phyloP scores from a whole-genome alignment of 805 yeast species.

The Sungouiozyma ichnusensis region DNA sequence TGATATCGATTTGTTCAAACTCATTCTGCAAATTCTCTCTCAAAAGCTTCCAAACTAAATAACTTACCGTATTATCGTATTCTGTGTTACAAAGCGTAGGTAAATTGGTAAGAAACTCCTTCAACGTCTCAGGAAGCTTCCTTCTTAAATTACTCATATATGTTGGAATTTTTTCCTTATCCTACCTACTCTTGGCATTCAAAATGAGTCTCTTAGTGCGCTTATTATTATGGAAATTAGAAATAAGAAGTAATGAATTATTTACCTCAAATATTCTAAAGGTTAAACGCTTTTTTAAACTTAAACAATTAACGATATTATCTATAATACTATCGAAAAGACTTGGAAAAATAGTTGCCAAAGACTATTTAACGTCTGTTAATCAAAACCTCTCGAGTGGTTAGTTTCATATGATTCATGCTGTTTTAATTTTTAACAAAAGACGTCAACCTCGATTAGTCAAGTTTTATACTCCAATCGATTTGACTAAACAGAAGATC shows the following conservation, averaged over 20 bases:
- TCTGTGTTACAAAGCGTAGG: constrained; percentile 18
- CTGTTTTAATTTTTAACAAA: constrained; percentile 43
- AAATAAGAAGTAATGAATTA: too few species aligned
- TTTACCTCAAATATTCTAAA: too few species aligned
- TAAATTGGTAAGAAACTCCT: constrained; percentile 21
- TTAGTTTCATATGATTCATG: constrained; percentile 53
- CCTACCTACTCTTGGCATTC: neutral
- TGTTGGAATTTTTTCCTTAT: neutral
- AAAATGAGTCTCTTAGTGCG: neutral
- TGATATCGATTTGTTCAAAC: constrained; percentile 16
- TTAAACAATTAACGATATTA: too few species aligned
- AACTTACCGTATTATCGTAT: constrained; percentile 19
- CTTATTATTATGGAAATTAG: too few species aligned
- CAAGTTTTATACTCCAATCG: constrained; percentile 88
- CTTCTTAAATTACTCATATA: constrained; percentile 1
- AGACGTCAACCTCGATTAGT: constrained; percentile 82
- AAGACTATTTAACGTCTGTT: too few species aligned
- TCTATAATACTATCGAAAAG: too few species aligned
- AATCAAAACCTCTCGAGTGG: too few species aligned
- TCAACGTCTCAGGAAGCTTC: constrained; percentile 8
- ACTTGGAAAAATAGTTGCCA: too few species aligned
- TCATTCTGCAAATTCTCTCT: constrained; percentile 9
- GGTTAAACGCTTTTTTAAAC: too few species aligned
- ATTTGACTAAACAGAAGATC: constrained; percentile 68
- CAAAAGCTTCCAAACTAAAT: constrained; percentile 21